These are phyloP conservation scores for Epichloe coenophiala DNA, from an alignment of 2,329 filamentous ascomycete species.

Conservation along the genomic window DNA sequence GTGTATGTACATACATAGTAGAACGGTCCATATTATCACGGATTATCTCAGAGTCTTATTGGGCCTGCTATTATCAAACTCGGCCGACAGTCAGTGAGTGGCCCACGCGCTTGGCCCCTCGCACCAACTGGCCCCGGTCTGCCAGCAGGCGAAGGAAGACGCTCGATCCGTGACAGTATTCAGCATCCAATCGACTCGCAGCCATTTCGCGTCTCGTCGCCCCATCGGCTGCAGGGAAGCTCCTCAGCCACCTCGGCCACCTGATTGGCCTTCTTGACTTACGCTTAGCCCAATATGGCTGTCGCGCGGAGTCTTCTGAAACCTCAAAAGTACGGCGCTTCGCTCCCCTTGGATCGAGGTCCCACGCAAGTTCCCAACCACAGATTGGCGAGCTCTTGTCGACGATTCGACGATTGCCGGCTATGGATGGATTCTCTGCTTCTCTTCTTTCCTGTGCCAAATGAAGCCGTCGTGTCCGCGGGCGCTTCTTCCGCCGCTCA, in stretches of 20 bases:
- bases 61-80: slow-evolving; percentile 1
- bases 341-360: not conserved
- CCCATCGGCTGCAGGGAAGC: slow-evolving; percentile 16
- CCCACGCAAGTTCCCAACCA: not conserved
- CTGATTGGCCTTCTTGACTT: slow-evolving; percentile 20
- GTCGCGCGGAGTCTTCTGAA: slow-evolving; percentile 10
- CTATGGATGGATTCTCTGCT: not conserved
- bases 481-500: too few species aligned
- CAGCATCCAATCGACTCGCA: slow-evolving; percentile 10
- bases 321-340: slow-evolving; percentile 6
- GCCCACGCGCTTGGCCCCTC: not conserved
- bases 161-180: not conserved
- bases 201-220: slow-evolving; percentile 1
- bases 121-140: not conserved
- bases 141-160: not conserved
- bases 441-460: too few species aligned
- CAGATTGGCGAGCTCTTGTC: slow-evolving; percentile 4
- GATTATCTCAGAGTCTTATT: not conserved
- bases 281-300: slow-evolving; percentile 20
- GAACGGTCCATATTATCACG: too few species aligned
- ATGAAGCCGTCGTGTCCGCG: too few species aligned
- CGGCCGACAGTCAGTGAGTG: not conserved
- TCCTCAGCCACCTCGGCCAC: slow-evolving; percentile 14
- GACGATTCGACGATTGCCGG: not conserved
- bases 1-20: too few species aligned